Evolutionary conservation across 2,329 filamentous ascomycete genomes (phyloP), one percentile per base, ranked within the genome.

Genomic region (Parafenestella ontariensis): DNA sequence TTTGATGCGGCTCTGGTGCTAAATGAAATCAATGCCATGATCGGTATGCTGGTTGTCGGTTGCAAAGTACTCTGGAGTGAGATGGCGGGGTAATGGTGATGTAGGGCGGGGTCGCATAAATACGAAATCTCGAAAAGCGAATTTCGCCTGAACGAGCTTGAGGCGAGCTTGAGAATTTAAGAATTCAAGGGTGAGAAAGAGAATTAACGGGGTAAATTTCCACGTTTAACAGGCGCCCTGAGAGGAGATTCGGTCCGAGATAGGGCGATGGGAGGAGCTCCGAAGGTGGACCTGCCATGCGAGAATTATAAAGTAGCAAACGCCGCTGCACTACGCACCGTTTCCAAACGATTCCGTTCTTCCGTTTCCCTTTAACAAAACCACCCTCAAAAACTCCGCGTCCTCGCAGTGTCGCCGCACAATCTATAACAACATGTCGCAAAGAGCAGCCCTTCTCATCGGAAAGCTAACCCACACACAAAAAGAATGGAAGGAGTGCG

Each of bases 401-500:
- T 10, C 21, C 23, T 24, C 1, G 10, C 20, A 18, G 33, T 10
- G 29, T 41, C 33, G 2, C 7, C 42, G n/a, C n/a, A 28, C 8
- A 24, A 23, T 23, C n/a, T n/a, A 11, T 15, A 23, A 15, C 46
- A 55, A 34, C 26, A 75, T 76, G 73, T 52, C 71, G 21, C 59
- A 71, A 66, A 66, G 69, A 57, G 70, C 68, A 46, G 78, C 78
- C 18, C 74, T 82, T 15, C 72, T 82, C 11, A 78, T 82, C 42
- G 80, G 79, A 23, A 70, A 72, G 23, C 75, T 82, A 43, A 64
- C 69, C 3, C 79, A 82, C 58, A 72, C 79, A 15, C 66, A 72
- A 21, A 78, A 78, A 59, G 79, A 82, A 58, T 82, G 80, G 80
- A 65, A 81, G 53, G 72, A 73, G 5, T 64, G 73, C 20, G 62